These are phyloP conservation scores for Vigna hirtella DNA, from an alignment of 306 rosid genomes.

Conservation along the genomic window DNA sequence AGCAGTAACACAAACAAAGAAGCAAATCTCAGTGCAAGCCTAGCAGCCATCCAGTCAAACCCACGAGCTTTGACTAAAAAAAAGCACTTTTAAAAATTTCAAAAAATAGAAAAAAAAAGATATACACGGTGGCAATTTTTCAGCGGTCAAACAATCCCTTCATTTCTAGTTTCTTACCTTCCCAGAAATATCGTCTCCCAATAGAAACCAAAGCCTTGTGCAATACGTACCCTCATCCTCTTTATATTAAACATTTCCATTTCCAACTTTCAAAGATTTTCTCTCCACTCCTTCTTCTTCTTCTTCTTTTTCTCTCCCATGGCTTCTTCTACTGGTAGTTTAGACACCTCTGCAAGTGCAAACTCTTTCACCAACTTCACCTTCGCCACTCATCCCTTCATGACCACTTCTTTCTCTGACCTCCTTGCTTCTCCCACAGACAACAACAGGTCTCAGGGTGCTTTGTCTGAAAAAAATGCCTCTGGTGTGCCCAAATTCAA, in stretches of 20 bases:
- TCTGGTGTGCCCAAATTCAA: slow-evolving; percentile 88
- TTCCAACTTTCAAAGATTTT: slow-evolving; percentile 30
- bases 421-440: slow-evolving; percentile 59
- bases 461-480: slow-evolving; percentile 55
- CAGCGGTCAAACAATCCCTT: slow-evolving; percentile 62
- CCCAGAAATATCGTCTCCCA: slow-evolving; percentile 57
- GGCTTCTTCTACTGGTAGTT: slow-evolving; percentile 75
- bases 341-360: slow-evolving; percentile 72
- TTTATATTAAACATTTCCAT: slow-evolving; percentile 38
- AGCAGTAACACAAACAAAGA: background rate
- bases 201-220: slow-evolving; percentile 47
- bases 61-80: slow-evolving; percentile 32
- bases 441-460: slow-evolving; percentile 47
- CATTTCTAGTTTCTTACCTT: slow-evolving; percentile 38
- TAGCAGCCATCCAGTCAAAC: slow-evolving; percentile 34
- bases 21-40: slow-evolving; percentile 3
- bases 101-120: background rate
- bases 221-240: slow-evolving; percentile 49
- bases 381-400: slow-evolving; percentile 74
- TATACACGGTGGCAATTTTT: slow-evolving; percentile 43
- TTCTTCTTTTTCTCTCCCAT: background rate
- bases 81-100: background rate
- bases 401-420: slow-evolving; percentile 73
- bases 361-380: slow-evolving; percentile 68
- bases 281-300: background rate